Base-by-base conservation (phyloP, 805 yeast species). In the Kazachstania psychrophila region DNA sequence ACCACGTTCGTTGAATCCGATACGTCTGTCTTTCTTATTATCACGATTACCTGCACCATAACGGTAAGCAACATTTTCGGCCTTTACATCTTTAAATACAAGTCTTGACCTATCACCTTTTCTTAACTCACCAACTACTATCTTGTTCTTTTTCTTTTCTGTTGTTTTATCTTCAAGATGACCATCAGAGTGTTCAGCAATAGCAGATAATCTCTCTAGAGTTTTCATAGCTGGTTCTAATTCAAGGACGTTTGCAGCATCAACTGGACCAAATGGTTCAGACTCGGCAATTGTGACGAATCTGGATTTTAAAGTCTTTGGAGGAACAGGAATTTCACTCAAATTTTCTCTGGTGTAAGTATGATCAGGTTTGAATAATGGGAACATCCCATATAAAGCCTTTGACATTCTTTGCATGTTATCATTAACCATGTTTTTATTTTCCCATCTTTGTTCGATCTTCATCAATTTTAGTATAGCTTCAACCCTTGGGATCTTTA, bases 221-320 rank as follows among this genome's bases (percentile, higher is more conserved):
- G 92, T 82, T 25, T 69, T 75, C 33, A 76, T 73, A 20, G 97
- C 96, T n/a, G 95, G 94, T 57, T 84, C 88, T 45, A 89, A 69
- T 29, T 72, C 87, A 45, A 85, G 74, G 27, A 81, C 73, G 39
- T 76, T 67, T 34, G 98, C 96, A 11, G 98, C 96, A 55, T 92
- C 97, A 5, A 87, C 71, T 5, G 96, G 95, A 6, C 96, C 96
- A 57, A 89, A 88, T 8, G 95, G 95, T 64, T 87, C 94, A 19
- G 87, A 78, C 63, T 89, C 98, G 8, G 95, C 89, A 57, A 89
- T 79, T 10, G 94, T 81, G 55, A 85, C 62, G 66, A 88, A 88
- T 46, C 89, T 70, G 45, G 94, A 85, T 45, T 76, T 77, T 44
- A 79, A 67, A 2, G 95, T 82, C 61, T 80, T 84, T 46, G 76